Evolutionary conservation across 495 filamentous ascomycete genomes (phyloP).

Genomic region (Alectoria sarmentosa): DNA sequence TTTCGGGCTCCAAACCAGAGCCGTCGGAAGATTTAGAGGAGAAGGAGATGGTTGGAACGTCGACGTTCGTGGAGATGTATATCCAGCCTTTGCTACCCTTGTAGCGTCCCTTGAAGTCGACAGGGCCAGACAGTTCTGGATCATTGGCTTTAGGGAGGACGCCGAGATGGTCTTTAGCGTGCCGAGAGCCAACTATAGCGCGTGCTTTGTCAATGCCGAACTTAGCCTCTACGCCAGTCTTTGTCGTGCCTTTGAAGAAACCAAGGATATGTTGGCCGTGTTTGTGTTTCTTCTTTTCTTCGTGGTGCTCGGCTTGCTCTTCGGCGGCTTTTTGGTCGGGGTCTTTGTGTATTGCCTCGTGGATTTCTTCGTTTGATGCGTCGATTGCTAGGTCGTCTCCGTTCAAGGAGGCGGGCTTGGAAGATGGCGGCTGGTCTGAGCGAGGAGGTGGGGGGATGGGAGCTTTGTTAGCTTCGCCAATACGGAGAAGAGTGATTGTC

Average conservation of each 20-base stretch:
- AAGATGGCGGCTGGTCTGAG: conserved; percentile 46
- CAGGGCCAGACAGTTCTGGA: conserved; percentile 50
- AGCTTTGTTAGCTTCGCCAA: conserved; percentile 76
- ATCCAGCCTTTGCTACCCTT: conserved; percentile 65
- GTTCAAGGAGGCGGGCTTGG: conserved; percentile 35
- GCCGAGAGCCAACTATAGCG: conserved; percentile 56
- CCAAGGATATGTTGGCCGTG: conserved; percentile 50
- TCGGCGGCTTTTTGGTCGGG: conserved; percentile 30
- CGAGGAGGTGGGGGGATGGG: conserved; percentile 74
- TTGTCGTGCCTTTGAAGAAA: conserved; percentile 64
- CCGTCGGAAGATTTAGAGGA: conserved; percentile 41
- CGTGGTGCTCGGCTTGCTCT: conserved; percentile 29
- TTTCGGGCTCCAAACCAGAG: conserved; percentile 27
- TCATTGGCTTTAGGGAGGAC: conserved; percentile 49
- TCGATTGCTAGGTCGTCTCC: conserved; percentile 28
- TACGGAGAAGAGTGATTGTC: conserved; percentile 75
- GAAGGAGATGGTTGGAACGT: conserved; percentile 55
- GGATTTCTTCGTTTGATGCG: conserved; percentile 27
- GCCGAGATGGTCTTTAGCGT: conserved; percentile 65
- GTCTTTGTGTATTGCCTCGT: conserved; percentile 31
- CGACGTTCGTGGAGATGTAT: conserved; percentile 56
- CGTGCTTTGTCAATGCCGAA: conserved; percentile 62
- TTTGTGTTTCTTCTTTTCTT: conserved; percentile 35
- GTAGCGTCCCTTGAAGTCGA: conserved; percentile 68
- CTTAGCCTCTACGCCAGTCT: conserved; percentile 58